These are phyloP conservation scores for Asterophora parasitica DNA, from an alignment of 768 basidiomycete genomes.

Conservation along the genomic window DNA sequence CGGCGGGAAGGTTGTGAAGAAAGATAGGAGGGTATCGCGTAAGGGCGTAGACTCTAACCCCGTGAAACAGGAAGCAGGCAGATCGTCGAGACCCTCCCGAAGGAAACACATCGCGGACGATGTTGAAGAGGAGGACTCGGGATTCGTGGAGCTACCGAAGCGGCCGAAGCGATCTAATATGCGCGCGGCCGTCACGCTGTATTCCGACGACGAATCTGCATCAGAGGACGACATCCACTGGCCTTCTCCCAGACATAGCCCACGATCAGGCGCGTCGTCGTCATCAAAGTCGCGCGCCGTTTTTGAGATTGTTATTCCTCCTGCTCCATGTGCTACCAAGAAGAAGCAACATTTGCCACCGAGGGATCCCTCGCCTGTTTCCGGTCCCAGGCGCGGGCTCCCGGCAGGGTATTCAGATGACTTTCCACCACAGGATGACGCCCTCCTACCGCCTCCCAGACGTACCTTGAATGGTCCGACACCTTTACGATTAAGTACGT, in stretches of 20 bases:
- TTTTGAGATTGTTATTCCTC: conserved; percentile 41
- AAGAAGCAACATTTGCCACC: conserved; percentile 17
- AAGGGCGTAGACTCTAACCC: conserved; percentile 36
- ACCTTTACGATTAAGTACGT: conserved; percentile 7
- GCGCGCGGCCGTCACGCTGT: conserved; percentile 28
- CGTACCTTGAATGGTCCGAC: conserved; percentile 10
- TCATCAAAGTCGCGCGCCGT: conserved; percentile 15
- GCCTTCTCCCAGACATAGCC: conserved; percentile 9
- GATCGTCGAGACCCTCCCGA: neutral
- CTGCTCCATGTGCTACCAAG: conserved; percentile 27
- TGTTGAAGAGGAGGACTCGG: conserved; percentile 20
- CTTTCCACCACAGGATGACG: conserved; percentile 33
- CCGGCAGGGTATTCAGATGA: conserved; percentile 45
- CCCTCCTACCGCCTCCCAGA: conserved; percentile 7
- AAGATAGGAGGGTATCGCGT: conserved; percentile 57
- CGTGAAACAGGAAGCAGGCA: conserved; percentile 5
- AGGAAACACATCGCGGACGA: conserved; percentile 2
- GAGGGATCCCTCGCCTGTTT: neutral
- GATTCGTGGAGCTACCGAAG: conserved; percentile 17
- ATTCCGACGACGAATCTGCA: conserved; percentile 52
- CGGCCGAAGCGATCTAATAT: conserved; percentile 23
- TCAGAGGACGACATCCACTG: conserved; percentile 21
- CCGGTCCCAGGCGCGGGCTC: conserved; percentile 20
- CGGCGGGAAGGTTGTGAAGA: conserved; percentile 49
- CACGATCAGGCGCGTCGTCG: conserved; percentile 9